These are phyloP conservation scores for Gynochthodes officinalis DNA, from an alignment of 257 asterid species.

Conservation along the genomic window DNA sequence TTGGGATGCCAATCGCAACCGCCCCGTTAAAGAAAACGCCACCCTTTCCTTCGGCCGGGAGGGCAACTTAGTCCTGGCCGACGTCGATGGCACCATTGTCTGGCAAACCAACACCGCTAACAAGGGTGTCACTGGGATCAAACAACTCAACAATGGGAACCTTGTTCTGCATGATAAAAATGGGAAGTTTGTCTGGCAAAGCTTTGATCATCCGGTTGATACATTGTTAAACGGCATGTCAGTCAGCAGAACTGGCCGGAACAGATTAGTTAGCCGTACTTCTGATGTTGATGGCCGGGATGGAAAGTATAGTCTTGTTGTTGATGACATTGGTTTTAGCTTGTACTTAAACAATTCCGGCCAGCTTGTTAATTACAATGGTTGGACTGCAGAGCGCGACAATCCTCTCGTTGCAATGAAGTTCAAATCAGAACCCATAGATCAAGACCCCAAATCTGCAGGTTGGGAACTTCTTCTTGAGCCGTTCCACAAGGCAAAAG, in stretches of 20 bases:
- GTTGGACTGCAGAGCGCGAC: slow-evolving; percentile 2
- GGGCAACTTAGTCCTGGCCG: slow-evolving; percentile 21
- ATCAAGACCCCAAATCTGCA: not conserved
- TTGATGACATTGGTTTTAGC: slow-evolving; percentile 3
- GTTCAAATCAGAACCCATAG: not conserved
- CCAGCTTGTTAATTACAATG: slow-evolving; percentile 10
- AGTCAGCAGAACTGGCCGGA: not conserved
- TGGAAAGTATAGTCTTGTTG: slow-evolving; percentile 17
- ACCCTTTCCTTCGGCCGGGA: slow-evolving; percentile 20
- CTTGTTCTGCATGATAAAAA: slow-evolving; percentile 10
- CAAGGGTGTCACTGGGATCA: slow-evolving; percentile 17
- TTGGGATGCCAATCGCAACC: slow-evolving; percentile 28
- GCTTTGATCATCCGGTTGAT: slow-evolving; percentile 26
- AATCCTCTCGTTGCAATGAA: not conserved
- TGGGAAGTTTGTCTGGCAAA: slow-evolving; percentile 23
- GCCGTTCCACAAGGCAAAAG: not conserved
- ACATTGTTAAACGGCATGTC: slow-evolving; percentile 15
- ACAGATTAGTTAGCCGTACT: slow-evolving; percentile 18
- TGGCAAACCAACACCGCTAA: slow-evolving; percentile 25
- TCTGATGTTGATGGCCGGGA: slow-evolving; percentile 7
- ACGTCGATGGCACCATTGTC: slow-evolving; percentile 18
- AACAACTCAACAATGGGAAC: slow-evolving; percentile 14
- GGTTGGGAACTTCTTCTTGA: slow-evolving; percentile 14
- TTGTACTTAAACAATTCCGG: slow-evolving; percentile 18
- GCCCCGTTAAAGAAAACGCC: slow-evolving; percentile 25